Conservation (phyloP, 1,284 basidiomycete genomes). For the Gymnopus androsaceus region DNA sequence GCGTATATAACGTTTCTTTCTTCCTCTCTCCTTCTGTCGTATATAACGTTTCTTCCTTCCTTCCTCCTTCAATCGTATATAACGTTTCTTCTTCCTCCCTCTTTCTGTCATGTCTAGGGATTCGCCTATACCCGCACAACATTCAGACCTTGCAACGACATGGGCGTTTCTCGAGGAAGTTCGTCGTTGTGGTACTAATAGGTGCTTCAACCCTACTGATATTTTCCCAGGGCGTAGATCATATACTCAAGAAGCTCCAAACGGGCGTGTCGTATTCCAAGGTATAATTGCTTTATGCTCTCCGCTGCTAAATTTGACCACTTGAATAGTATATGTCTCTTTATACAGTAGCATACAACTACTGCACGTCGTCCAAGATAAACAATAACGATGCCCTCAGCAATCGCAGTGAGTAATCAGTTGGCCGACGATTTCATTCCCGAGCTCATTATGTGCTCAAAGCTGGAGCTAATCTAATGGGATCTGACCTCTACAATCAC, state of each 20-base stretch:
- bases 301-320: neutral
- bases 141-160: constrained; percentile 76
- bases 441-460: constrained; percentile 19
- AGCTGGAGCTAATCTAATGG: constrained; percentile 91
- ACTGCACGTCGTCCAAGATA: constrained; percentile 89
- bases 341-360: constrained; percentile 93
- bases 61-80: too few relatives aligned
- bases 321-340: constrained; percentile 77
- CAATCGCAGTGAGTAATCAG: constrained; percentile 57
- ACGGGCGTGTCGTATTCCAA: constrained; percentile 89
- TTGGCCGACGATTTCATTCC: constrained; percentile 18
- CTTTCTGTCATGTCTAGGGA: constrained; percentile 13
- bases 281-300: constrained; percentile 15
- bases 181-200: too few relatives aligned
- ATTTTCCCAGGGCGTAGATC: constrained; percentile 66
- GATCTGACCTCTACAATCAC: constrained; percentile 88
- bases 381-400: constrained; percentile 43
- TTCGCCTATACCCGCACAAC: constrained; percentile 29
- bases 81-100: too few relatives aligned
- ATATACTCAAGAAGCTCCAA: constrained; percentile 88
- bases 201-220: too few relatives aligned
- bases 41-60: too few relatives aligned
- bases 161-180: constrained; percentile 83
- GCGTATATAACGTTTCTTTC: too few relatives aligned
- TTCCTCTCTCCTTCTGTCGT: too few relatives aligned